phyloP scores from a whole-genome alignment of 2,329 filamentous ascomycete genomes.

The Aspergillus novofumigatus region DNA sequence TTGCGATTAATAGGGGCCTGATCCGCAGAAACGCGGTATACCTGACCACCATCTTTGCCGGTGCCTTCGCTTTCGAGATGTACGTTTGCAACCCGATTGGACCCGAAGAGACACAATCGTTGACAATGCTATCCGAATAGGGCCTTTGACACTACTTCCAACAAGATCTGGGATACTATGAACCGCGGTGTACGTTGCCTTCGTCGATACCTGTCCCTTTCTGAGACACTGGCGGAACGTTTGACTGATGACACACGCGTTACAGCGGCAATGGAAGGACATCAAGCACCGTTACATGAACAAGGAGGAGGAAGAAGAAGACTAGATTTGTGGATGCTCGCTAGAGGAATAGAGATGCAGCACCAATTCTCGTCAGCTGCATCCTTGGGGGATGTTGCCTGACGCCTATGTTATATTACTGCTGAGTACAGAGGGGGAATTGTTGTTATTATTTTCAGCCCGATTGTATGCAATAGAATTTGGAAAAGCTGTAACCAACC shows the following conservation, averaged over 20 bases:
- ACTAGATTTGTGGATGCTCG: constrained; percentile 27
- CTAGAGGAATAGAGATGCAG: constrained; percentile 1
- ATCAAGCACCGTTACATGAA: constrained; percentile 86
- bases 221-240: neutral
- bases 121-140: constrained; percentile 47
- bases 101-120: constrained; percentile 3
- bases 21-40: constrained; percentile 86
- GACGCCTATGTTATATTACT: constrained; percentile 11
- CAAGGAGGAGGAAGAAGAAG: constrained; percentile 61
- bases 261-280: constrained; percentile 98
- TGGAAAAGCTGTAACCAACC: constrained; percentile 7
- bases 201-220: neutral
- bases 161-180: constrained; percentile 82
- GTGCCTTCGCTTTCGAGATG: constrained; percentile 92
- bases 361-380: neutral
- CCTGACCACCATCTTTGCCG: constrained; percentile 78
- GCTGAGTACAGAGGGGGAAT: constrained; percentile 5
- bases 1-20: constrained; percentile 57
- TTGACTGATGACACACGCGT: constrained; percentile 12
- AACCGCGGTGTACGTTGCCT: constrained; percentile 78
- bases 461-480: constrained; percentile 24
- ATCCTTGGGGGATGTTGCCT: constrained; percentile 1
- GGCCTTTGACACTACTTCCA: constrained; percentile 74
- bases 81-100: constrained; percentile 48
- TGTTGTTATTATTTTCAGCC: constrained; percentile 12